Evolutionary conservation across 164 flowering plant genomes (phyloP).

Genomic region (Magnolia kwangsiensis): DNA sequence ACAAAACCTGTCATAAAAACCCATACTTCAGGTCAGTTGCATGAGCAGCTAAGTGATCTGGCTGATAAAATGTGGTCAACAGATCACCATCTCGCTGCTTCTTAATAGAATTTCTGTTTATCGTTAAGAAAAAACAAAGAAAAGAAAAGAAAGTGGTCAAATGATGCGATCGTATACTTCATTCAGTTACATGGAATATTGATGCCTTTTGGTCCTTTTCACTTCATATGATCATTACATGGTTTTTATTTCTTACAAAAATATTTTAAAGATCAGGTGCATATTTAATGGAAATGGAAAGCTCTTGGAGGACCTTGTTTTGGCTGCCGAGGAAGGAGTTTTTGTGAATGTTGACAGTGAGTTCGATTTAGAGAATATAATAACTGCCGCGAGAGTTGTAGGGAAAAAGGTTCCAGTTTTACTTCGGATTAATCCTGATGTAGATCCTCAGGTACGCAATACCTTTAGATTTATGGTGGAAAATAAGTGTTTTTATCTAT

Average conservation of each 20-base stretch:
- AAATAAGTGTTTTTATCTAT: neutral
- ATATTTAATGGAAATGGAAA: conserved; percentile 97
- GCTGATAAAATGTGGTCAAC: too few species aligned
- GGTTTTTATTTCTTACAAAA: neutral
- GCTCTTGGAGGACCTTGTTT: conserved; percentile 78
- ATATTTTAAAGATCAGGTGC: conserved; percentile 44
- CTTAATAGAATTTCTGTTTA: too few species aligned
- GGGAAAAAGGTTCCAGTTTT: conserved; percentile 78
- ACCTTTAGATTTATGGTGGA: neutral
- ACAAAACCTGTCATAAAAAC: too few species aligned
- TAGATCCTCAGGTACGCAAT: conserved; percentile 84
- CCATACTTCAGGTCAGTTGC: too few species aligned
- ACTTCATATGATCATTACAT: neutral
- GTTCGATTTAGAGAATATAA: conserved; percentile 90
- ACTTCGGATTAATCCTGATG: conserved; percentile 96
- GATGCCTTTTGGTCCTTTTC: neutral
- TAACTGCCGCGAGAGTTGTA: conserved; percentile 71
- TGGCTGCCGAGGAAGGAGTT: conserved; percentile 88
- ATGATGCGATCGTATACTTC: too few species aligned
- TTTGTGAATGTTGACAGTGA: conserved; percentile 95
- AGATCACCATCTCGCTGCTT: too few species aligned
- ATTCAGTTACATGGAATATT: neutral
- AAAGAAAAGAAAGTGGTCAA: too few species aligned
- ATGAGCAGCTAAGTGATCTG: too few species aligned
- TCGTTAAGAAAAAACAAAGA: too few species aligned